A percentile compares a stretch with the other conserved stretches of the same genome.
phyloP scores from a whole-genome alignment of 2,329 filamentous ascomycete genomes.

The Aspergillus quadrilineatus region DNA sequence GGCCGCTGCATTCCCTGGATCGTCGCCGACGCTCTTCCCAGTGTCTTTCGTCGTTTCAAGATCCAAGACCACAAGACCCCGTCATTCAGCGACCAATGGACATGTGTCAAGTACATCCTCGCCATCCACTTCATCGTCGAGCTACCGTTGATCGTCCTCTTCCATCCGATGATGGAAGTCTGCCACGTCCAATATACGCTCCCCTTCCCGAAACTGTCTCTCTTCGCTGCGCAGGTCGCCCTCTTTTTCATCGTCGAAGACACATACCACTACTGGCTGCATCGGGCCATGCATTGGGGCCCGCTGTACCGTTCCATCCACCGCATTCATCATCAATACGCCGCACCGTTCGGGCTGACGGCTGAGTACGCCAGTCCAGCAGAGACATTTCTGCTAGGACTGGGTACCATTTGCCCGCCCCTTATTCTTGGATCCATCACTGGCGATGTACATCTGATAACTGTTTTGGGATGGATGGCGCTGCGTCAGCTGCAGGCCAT shows the following conservation, averaged over 20 bases:
- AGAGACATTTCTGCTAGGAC: slow-evolving; percentile 86
- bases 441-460: slow-evolving; percentile 83
- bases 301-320: slow-evolving; percentile 92
- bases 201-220: slow-evolving; percentile 78
- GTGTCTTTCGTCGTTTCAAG: slow-evolving; percentile 88
- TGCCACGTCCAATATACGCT: slow-evolving; percentile 82
- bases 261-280: slow-evolving; percentile 95
- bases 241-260: slow-evolving; percentile 95
- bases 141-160: slow-evolving; percentile 86
- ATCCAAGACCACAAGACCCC: slow-evolving; percentile 79
- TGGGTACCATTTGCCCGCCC: slow-evolving; percentile 77
- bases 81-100: slow-evolving; percentile 82
- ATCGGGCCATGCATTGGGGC: slow-evolving; percentile 87
- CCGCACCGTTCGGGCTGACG: slow-evolving; percentile 88
- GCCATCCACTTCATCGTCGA: slow-evolving; percentile 95
- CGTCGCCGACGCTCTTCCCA: slow-evolving; percentile 74
- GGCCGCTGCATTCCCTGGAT: slow-evolving; percentile 86
- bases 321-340: slow-evolving; percentile 98
- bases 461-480: slow-evolving; percentile 93
- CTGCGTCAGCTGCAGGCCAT: slow-evolving; percentile 92
- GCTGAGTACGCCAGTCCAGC: slow-evolving; percentile 96
- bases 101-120: slow-evolving; percentile 85
- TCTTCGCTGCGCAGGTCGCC: slow-evolving; percentile 81
- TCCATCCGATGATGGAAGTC: slow-evolving; percentile 90
- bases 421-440: slow-evolving; percentile 77